These are phyloP conservation scores for Neurospora discreta DNA, from an alignment of 495 filamentous ascomycete genomes.

Conservation along the genomic window DNA sequence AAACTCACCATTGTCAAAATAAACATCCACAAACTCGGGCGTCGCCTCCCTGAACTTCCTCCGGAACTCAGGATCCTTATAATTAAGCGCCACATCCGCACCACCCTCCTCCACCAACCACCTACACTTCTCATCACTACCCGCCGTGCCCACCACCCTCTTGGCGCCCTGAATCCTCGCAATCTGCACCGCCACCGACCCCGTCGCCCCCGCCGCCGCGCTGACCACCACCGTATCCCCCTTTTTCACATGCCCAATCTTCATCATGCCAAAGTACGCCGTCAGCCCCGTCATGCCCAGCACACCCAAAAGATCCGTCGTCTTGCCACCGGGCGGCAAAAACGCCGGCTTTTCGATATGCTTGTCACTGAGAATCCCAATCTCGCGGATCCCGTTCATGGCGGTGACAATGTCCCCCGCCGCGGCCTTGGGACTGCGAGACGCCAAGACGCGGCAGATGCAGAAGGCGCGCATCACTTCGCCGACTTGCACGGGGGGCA, in stretches of 20 bases:
- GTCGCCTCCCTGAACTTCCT: slow-evolving; percentile 47
- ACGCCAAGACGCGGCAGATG: slow-evolving; percentile 41
- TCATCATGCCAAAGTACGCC: slow-evolving; percentile 57
- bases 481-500: slow-evolving; percentile 53
- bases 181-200: slow-evolving; percentile 58
- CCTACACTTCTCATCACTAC: slow-evolving; percentile 50
- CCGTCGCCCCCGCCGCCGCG: slow-evolving; percentile 63
- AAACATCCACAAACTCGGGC: slow-evolving; percentile 52
- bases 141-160: slow-evolving; percentile 50
- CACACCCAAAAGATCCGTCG: slow-evolving; percentile 53
- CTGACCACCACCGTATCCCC: slow-evolving; percentile 58
- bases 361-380: slow-evolving; percentile 40
- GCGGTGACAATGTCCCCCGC: slow-evolving; percentile 45
- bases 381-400: slow-evolving; percentile 49
- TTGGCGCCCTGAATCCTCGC: slow-evolving; percentile 50
- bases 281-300: slow-evolving; percentile 50
- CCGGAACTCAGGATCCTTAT: slow-evolving; percentile 48
- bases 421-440: slow-evolving; percentile 30
- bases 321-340: slow-evolving; percentile 35
- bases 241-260: slow-evolving; percentile 42
- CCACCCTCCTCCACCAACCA: slow-evolving; percentile 50
- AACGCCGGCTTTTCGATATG: slow-evolving; percentile 33
- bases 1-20: slow-evolving; percentile 49
- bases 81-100: slow-evolving; percentile 56
- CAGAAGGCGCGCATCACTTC: slow-evolving; percentile 55